Percentiles rank a stretch among this genome's conserved stretches.
These are phyloP conservation scores for Metarhizium humberi DNA, from an alignment of 2,329 filamentous ascomycete species.

Conservation along the genomic window DNA sequence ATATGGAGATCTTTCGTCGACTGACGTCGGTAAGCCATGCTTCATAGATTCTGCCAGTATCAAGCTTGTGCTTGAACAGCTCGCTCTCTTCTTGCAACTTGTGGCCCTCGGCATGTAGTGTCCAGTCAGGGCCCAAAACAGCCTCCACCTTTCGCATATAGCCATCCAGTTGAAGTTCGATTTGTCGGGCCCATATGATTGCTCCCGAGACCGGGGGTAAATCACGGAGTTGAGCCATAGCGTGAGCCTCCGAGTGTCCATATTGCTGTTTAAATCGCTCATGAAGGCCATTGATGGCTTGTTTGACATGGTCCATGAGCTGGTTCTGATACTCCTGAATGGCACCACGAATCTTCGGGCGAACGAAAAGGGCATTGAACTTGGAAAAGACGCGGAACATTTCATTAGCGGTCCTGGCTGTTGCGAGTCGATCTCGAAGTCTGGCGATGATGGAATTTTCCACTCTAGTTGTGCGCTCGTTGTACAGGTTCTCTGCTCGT, in stretches of 20 bases:
- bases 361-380: slow-evolving; percentile 96
- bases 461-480: slow-evolving; percentile 90
- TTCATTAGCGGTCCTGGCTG: slow-evolving; percentile 94
- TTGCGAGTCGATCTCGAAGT: slow-evolving; percentile 83
- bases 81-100: slow-evolving; percentile 87
- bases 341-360: slow-evolving; percentile 96
- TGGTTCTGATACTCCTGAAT: slow-evolving; percentile 98
- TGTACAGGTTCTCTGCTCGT: slow-evolving; percentile 90
- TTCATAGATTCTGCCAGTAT: slow-evolving; percentile 88
- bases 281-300: slow-evolving; percentile 86
- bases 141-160: slow-evolving; percentile 99
- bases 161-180: slow-evolving; percentile 86
- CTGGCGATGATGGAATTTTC: slow-evolving; percentile 98
- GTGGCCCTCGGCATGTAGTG: slow-evolving; percentile 86
- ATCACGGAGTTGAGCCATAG: slow-evolving; percentile 95
- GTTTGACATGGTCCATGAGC: slow-evolving; percentile 95
- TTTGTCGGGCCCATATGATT: slow-evolving; percentile 96
- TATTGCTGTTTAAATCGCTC: slow-evolving; percentile 99
- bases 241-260: slow-evolving; percentile 92
- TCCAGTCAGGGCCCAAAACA: slow-evolving; percentile 91
- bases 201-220: slow-evolving; percentile 91
- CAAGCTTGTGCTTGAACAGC: slow-evolving; percentile 91
- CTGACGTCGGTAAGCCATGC: slow-evolving; percentile 91
- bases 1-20: slow-evolving; percentile 80
- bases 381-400: slow-evolving; percentile 99